These are phyloP conservation scores for Suillus bovinus DNA, from an alignment of 768 basidiomycete species.

Conservation along the genomic window DNA sequence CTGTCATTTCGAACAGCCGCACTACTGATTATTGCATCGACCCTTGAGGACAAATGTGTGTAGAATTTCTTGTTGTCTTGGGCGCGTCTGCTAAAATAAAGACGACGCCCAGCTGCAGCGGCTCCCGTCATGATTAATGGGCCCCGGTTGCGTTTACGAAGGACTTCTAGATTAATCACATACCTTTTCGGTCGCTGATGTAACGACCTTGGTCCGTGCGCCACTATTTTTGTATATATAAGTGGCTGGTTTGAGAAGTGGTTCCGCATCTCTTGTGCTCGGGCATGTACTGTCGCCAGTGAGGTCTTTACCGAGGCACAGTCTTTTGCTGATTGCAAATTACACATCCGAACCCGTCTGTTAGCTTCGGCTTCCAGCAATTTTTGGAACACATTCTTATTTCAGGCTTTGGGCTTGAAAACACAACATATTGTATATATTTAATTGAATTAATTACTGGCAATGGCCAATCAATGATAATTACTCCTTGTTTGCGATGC, in stretches of 20 bases:
- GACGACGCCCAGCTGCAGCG: not conserved
- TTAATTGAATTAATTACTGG: no score
- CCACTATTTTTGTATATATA: slow-evolving; percentile 41
- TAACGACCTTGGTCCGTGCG: slow-evolving; percentile 50
- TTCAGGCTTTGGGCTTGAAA: slow-evolving; percentile 3
- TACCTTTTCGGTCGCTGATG: not conserved
- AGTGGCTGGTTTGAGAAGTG: not conserved
- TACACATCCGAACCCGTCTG: slow-evolving; percentile 95
- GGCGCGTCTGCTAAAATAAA: not conserved
- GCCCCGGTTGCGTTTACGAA: not conserved
- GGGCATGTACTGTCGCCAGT: slow-evolving; percentile 94
- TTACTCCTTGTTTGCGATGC: no score
- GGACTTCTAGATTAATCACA: not conserved
- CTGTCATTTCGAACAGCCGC: no score
- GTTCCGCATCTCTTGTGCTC: slow-evolving; percentile 83
- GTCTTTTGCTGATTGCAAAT: slow-evolving; percentile 94
- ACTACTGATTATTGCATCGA: not conserved
- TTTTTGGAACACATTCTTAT: slow-evolving; percentile 66
- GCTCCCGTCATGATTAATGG: no score
- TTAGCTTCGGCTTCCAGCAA: slow-evolving; percentile 86
- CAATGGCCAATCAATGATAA: no score
- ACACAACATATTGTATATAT: no score
- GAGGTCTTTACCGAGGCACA: slow-evolving; percentile 95
- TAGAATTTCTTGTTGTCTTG: slow-evolving; percentile 1
- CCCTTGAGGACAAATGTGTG: not conserved